Percentiles rank a stretch among this genome's conserved stretches.
These are phyloP conservation scores for Nematocida sp. DNA, from an alignment of 371 early-diverging fungal genomes.

Conservation along the genomic window DNA sequence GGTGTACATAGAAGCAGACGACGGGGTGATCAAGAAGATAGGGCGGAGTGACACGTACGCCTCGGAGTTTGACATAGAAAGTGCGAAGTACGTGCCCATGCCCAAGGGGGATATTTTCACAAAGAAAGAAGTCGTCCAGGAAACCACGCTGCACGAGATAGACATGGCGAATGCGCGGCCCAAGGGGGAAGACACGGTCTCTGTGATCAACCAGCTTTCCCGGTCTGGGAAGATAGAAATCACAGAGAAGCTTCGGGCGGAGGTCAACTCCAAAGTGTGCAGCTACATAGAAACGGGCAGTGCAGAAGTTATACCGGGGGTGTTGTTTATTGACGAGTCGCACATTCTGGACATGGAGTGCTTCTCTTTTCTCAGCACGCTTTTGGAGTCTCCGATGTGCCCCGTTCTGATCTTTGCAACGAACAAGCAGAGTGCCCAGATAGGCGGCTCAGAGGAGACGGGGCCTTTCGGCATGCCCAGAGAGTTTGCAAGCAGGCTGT, in stretches of 20 bases:
- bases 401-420: constrained; percentile 54
- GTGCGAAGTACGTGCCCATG: constrained; percentile 58
- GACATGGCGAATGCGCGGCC: constrained; percentile 53
- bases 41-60: constrained; percentile 59
- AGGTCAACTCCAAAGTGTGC: constrained; percentile 51
- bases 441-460: constrained; percentile 1
- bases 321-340: constrained; percentile 59
- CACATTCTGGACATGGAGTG: constrained; percentile 53
- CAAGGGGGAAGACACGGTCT: constrained; percentile 46
- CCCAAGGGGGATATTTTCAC: constrained; percentile 56
- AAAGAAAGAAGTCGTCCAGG: constrained; percentile 54
- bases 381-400: constrained; percentile 36
- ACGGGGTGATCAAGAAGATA: constrained; percentile 59
- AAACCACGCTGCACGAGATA: constrained; percentile 57
- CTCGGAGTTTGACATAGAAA: constrained; percentile 63
- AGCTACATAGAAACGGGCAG: constrained; percentile 29
- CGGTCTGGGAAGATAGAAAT: constrained; percentile 45
- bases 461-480: constrained; percentile 46
- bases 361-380: constrained; percentile 47
- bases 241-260: constrained; percentile 44
- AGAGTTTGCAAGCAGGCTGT: constrained; percentile 42
- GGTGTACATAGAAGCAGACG: constrained; percentile 57
- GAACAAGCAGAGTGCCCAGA: constrained; percentile 17
- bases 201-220: constrained; percentile 29
- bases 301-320: constrained; percentile 54